phyloP scores from a whole-genome alignment of 2,329 filamentous ascomycete species.

The Fusarium musae region DNA sequence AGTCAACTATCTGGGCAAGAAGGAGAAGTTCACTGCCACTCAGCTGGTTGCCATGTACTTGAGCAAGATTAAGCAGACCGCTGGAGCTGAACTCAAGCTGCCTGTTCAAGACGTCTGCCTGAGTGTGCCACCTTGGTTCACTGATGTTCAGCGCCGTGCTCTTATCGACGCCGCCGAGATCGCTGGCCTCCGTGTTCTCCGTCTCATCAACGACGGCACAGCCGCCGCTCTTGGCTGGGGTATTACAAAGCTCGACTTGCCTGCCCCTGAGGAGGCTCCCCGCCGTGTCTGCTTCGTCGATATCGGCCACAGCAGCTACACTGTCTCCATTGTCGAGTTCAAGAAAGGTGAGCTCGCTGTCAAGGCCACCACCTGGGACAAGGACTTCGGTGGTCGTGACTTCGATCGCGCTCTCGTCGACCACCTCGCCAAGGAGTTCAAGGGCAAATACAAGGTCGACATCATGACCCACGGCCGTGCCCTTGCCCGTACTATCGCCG shows the following conservation, averaged over 20 bases:
- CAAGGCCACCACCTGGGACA: constrained; percentile 91
- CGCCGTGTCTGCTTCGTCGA: constrained; percentile 92
- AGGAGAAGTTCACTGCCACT: constrained; percentile 93
- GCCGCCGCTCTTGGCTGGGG: constrained; percentile 95
- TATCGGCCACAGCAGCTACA: constrained; percentile 97
- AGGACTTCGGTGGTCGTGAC: constrained; percentile 96
- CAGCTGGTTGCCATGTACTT: constrained; percentile 96
- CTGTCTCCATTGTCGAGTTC: constrained; percentile 93
- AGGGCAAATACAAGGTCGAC: constrained; percentile 97
- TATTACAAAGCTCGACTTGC: constrained; percentile 97
- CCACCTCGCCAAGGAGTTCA: constrained; percentile 95
- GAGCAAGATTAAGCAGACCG: constrained; percentile 91
- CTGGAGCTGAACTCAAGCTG: constrained; percentile 86
- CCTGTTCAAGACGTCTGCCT: constrained; percentile 94
- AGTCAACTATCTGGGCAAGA: constrained; percentile 92
- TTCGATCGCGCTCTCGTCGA: constrained; percentile 96
- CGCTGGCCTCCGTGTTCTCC: constrained; percentile 89
- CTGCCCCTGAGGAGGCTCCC: constrained; percentile 88
- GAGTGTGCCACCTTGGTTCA: constrained; percentile 97
- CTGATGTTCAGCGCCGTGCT: constrained; percentile 88
- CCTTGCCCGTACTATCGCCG: constrained; percentile 83
- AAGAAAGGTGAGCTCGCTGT: constrained; percentile 95
- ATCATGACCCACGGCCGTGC: constrained; percentile 92
- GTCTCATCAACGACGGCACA: constrained; percentile 97
- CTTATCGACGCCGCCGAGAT: constrained; percentile 94